phyloP scores from a whole-genome alignment of 2,329 filamentous ascomycete genomes.

The Ceratocystis smalleyi region DNA sequence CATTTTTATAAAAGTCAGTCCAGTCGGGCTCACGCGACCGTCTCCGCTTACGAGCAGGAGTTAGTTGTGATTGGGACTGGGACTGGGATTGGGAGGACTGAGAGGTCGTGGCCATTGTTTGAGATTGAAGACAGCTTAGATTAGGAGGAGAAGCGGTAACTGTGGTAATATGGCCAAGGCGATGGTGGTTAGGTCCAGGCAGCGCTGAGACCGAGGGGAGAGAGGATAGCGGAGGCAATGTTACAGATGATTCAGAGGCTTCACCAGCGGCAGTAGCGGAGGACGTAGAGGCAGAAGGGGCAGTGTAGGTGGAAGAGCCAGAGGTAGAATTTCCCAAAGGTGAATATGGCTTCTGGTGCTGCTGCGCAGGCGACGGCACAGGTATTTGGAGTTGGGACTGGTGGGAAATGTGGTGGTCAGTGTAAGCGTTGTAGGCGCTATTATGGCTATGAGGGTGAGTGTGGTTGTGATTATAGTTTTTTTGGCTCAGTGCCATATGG shows the following conservation, averaged over 20 bases:
- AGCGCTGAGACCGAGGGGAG: slow-evolving; percentile 12
- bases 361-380: slow-evolving; percentile 19
- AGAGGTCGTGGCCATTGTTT: slow-evolving; percentile 14
- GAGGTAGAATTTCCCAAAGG: not conserved
- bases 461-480: slow-evolving; percentile 1
- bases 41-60: slow-evolving; percentile 32
- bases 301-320: slow-evolving; percentile 6
- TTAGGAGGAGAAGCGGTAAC: slow-evolving; percentile 12
- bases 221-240: slow-evolving; percentile 24
- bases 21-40: slow-evolving; percentile 56
- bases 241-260: slow-evolving; percentile 21
- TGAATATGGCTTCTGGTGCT: slow-evolving; percentile 15
- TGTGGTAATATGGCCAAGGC: slow-evolving; percentile 6
- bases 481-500: slow-evolving; percentile 7
- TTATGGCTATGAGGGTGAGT: not conserved
- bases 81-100: slow-evolving; percentile 21
- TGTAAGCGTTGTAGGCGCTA: slow-evolving; percentile 10
- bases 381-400: slow-evolving; percentile 27
- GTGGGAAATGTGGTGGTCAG: slow-evolving; percentile 27
- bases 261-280: slow-evolving; percentile 17
- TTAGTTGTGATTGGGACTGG: slow-evolving; percentile 15
- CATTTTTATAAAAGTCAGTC: slow-evolving; percentile 69
- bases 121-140: slow-evolving; percentile 5
- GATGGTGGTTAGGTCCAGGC: slow-evolving; percentile 11
- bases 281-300: slow-evolving; percentile 24